A percentile compares a stretch with the other conserved stretches of the same genome.
These are phyloP conservation scores for Colletotrichum gloeosporioides DNA, from an alignment of 2,329 filamentous ascomycete genomes.

Conservation along the genomic window DNA sequence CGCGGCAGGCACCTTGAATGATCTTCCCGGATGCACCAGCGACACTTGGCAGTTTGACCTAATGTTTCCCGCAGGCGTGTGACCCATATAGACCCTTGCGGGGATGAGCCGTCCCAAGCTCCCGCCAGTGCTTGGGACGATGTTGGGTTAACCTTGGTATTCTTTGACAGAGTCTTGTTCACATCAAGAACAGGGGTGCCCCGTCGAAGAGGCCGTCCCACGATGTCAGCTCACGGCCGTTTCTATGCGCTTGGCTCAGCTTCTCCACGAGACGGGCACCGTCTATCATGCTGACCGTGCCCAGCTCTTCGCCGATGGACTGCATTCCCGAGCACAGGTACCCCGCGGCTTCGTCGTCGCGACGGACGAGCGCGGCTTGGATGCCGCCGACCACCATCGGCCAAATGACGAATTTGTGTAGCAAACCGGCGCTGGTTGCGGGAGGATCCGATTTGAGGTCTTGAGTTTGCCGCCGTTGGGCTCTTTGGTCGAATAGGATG, in stretches of 20 bases:
- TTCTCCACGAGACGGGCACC: constrained; percentile 1
- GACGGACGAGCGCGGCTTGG: background rate
- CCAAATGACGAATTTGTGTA: constrained; percentile 6
- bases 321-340: background rate
- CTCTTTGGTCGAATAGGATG: background rate
- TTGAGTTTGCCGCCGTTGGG: background rate
- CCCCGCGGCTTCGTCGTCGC: background rate
- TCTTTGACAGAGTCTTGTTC: background rate
- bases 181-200: constrained; percentile 9
- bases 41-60: constrained; percentile 16
- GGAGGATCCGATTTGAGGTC: background rate
- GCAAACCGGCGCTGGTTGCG: background rate
- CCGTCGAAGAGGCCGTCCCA: constrained; percentile 7
- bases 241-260: background rate
- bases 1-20: background rate
- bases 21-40: background rate
- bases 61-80: background rate
- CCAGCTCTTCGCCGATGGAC: background rate
- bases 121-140: background rate
- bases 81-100: background rate
- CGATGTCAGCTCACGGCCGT: background rate
- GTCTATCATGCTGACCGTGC: constrained; percentile 11
- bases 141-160: background rate
- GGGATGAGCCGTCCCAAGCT: background rate
- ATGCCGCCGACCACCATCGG: constrained; percentile 2